These are phyloP conservation scores for Candida fluviatilis DNA, from an alignment of 805 yeast genomes.

Conservation along the genomic window DNA sequence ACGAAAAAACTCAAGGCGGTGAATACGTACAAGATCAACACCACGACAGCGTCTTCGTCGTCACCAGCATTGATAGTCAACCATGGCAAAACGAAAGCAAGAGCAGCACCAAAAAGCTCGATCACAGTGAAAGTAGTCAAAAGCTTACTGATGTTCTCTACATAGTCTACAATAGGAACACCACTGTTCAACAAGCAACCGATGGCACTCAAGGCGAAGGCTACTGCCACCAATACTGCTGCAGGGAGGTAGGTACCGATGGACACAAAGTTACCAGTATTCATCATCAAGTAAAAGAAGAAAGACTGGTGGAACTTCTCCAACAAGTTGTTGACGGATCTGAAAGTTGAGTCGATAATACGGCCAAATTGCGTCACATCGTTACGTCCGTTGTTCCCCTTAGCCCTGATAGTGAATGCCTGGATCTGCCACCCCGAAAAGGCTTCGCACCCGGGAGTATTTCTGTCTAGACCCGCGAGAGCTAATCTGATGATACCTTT, in stretches of 20 bases:
- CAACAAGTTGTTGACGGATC: slow-evolving; percentile 85
- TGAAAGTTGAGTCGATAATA: slow-evolving; percentile 77
- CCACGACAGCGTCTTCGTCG: slow-evolving; percentile 12
- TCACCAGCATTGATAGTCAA: slow-evolving; percentile 10
- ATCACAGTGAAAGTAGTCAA: slow-evolving; percentile 25
- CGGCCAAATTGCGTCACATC: slow-evolving; percentile 94
- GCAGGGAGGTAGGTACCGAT: slow-evolving; percentile 91
- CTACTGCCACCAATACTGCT: slow-evolving; percentile 65
- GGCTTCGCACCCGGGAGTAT: slow-evolving; percentile 74
- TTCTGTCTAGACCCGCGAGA: slow-evolving; percentile 57
- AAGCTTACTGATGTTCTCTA: slow-evolving; percentile 19
- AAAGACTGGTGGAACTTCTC: slow-evolving; percentile 98
- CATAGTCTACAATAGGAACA: slow-evolving; percentile 19
- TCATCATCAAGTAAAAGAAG: slow-evolving; percentile 80
- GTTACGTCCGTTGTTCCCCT: slow-evolving; percentile 49
- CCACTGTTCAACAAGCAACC: slow-evolving; percentile 49
- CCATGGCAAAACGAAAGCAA: slow-evolving; percentile 24
- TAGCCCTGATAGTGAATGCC: slow-evolving; percentile 75
- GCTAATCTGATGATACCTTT: slow-evolving; percentile 69
- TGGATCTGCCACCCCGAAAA: slow-evolving; percentile 97
- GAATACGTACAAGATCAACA: slow-evolving; percentile 11
- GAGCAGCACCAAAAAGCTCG: slow-evolving; percentile 19
- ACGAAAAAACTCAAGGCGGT: slow-evolving; percentile 12
- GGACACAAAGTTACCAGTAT: slow-evolving; percentile 79
- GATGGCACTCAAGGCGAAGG: slow-evolving; percentile 67